Base-by-base conservation (phyloP, 2,329 filamentous ascomycete genomes). In the Stagonosporopsis vannaccii region DNA sequence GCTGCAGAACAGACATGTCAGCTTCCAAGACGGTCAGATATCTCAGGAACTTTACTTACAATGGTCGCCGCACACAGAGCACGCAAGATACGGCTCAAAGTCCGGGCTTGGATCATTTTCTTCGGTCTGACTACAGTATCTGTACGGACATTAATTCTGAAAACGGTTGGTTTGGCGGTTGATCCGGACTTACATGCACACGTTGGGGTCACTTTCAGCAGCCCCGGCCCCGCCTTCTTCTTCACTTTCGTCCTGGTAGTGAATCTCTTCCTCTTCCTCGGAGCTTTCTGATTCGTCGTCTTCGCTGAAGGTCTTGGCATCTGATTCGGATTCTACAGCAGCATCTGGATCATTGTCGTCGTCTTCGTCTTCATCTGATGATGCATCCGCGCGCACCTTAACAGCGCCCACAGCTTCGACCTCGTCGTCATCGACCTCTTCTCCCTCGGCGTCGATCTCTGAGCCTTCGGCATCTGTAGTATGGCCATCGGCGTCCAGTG, bases 111-210 rank as follows among this genome's bases (percentile, higher is more conserved):
- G 90, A 66, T 94, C 91, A 61, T 94, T 83, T 51, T 95, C 90
- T 77, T 96, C 91, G 62, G 90, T 88, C 73, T 91, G 84, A 53
- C 87, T 87, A 78, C 93, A 97, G 69, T 94, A 96, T 62, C 92
- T 90, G 78, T 61, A 11, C 4, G 9, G 15, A 25, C 19, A 52
- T 71, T 39, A 73, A 61, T 28, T 58, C 44, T 40, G 35, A n/a
- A 20, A 23, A 33, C 48, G 41, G 58, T 57, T 53, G 71, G 35
- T 41, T 28, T 40, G 36, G 51, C 53, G 41, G 39, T 37, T 26
- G 28, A 22, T 36, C 15, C 23, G 17, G 36, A 81, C 84, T 80
- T 78, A 89, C 87, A 88, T 82, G 86, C 87, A 90, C 57, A 83
- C 82, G 66, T 84, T 86, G 17, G 82, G 80, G 66, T 81, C 82